A percentile compares a stretch with the other conserved stretches of the same genome.
Evolutionary conservation across 805 yeast genomes (phyloP).

Genomic region (Wickerhamiella kazuoi): DNA sequence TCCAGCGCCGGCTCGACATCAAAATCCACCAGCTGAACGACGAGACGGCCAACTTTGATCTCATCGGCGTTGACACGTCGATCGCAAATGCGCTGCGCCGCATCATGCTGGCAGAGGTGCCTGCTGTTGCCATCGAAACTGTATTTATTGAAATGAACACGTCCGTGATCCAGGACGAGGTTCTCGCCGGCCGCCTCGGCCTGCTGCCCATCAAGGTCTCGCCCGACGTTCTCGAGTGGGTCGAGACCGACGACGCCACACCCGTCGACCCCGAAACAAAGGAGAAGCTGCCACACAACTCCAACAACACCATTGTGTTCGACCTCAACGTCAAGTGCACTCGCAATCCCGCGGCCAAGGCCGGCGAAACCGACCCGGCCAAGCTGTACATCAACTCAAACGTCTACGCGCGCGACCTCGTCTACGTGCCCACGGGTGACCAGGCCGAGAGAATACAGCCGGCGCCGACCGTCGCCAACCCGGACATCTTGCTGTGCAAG

Average conservation of each 20-base stretch:
- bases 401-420: constrained; percentile 77
- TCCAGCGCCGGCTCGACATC: constrained; percentile 51
- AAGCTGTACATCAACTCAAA: constrained; percentile 67
- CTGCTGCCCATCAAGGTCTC: constrained; percentile 77
- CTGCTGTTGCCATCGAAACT: constrained; percentile 86
- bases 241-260: constrained; percentile 28
- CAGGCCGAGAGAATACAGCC: constrained; percentile 58
- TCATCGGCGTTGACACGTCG: constrained; percentile 75
- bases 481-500: constrained; percentile 78
- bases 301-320: constrained; percentile 76
- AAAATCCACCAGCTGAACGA: constrained; percentile 45
- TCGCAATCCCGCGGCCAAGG: constrained; percentile 66
- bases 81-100: constrained; percentile 93
- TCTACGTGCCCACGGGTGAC: constrained; percentile 80
- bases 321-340: constrained; percentile 70
- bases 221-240: constrained; percentile 79
- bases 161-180: constrained; percentile 93
- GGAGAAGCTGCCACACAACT: constrained; percentile 36
- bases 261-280: constrained; percentile 10
- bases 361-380: constrained; percentile 62
- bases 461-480: constrained; percentile 46
- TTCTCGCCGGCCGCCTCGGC: constrained; percentile 88
- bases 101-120: constrained; percentile 92
- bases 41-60: constrained; percentile 59
- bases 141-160: constrained; percentile 86